Percentiles rank a stretch among this genome's conserved stretches.
Evolutionary conservation across 495 filamentous ascomycete genomes (phyloP).

Genomic region (Parathielavia hyrcaniae): DNA sequence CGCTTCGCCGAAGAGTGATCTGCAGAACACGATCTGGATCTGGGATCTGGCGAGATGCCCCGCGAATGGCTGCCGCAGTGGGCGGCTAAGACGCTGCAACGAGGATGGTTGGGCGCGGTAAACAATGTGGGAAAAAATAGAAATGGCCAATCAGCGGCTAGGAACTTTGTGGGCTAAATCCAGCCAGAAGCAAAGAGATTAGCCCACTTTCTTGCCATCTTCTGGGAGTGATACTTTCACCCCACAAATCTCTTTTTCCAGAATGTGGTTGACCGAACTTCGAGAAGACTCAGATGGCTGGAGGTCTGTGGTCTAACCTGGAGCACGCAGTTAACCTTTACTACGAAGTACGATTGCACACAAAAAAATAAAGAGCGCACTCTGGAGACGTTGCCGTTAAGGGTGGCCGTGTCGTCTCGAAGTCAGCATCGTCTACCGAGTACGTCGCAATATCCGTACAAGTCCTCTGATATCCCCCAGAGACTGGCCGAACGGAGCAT

Average conservation of each 20-base stretch:
- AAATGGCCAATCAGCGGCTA: neutral
- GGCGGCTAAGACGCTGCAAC: constrained; percentile 15
- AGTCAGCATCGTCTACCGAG: no score
- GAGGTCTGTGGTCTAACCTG: neutral
- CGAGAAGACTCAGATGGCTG: neutral
- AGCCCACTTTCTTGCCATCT: constrained; percentile 1
- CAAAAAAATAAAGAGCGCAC: neutral
- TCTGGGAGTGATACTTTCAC: neutral
- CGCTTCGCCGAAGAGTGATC: neutral
- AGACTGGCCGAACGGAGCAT: no score
- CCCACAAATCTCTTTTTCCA: neutral
- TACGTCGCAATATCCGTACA: no score
- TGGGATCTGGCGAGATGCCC: neutral
- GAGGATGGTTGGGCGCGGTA: constrained; percentile 8
- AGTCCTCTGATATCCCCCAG: no score
- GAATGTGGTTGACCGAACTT: neutral
- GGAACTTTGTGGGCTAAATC: constrained; percentile 14
- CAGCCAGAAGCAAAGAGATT: constrained; percentile 8
- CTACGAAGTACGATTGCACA: no score
- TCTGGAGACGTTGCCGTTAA: neutral
- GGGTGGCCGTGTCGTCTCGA: no score
- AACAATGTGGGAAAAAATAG: constrained; percentile 22
- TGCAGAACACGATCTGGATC: constrained; percentile 14
- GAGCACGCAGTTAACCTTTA: neutral
- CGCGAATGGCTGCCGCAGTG: neutral